These are phyloP conservation scores for Candida arabinofermentans DNA, from an alignment of 805 yeast genomes.

Conservation along the genomic window DNA sequence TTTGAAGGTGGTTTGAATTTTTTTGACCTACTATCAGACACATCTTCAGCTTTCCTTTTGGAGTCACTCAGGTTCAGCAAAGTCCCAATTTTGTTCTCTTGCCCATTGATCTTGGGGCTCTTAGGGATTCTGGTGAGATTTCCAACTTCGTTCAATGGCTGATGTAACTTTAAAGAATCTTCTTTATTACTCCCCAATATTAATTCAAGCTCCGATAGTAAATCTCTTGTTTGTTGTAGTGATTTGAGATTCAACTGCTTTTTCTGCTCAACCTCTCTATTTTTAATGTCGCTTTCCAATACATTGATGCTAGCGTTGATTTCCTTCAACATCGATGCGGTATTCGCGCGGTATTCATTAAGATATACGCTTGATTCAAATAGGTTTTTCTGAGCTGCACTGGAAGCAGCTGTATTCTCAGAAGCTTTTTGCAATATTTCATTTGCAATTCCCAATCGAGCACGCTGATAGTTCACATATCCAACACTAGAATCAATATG, in stretches of 20 bases:
- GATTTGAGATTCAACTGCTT: background rate
- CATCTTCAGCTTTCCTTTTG: background rate
- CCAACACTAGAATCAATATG: slow-evolving; percentile 14
- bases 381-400: background rate
- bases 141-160: background rate
- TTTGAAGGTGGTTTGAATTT: too few relatives aligned
- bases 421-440: background rate
- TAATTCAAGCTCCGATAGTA: too few relatives aligned
- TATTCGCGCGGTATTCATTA: too few relatives aligned
- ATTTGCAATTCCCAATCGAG: slow-evolving; percentile 6
- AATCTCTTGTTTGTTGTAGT: background rate
- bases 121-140: background rate
- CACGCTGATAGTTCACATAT: slow-evolving; percentile 12
- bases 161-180: background rate
- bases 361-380: background rate
- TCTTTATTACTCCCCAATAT: too few relatives aligned
- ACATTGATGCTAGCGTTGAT: background rate
- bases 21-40: background rate
- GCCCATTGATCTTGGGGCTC: background rate
- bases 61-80: background rate
- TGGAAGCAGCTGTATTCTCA: background rate
- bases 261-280: background rate
- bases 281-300: background rate
- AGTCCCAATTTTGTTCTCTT: background rate
- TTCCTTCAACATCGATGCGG: background rate